These are phyloP conservation scores for Singerocomus inundabilis DNA, from an alignment of 1,284 basidiomycete genomes.

Conservation along the genomic window DNA sequence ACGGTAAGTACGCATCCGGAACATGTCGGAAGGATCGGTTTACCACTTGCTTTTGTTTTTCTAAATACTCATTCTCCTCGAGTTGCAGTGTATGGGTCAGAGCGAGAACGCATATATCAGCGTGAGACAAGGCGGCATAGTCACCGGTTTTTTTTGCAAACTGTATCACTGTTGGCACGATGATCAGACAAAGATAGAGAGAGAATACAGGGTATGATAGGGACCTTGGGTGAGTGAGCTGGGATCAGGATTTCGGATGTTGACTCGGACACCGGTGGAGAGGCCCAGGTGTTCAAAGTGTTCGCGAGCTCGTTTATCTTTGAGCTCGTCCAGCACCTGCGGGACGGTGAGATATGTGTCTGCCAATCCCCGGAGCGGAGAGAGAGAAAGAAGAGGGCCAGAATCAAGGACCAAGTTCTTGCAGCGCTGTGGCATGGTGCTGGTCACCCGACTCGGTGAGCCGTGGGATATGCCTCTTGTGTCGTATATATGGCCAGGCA, in stretches of 20 bases:
- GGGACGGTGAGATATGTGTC: conserved; percentile 83
- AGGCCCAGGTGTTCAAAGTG: conserved; percentile 79
- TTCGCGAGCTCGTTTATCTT: conserved; percentile 82
- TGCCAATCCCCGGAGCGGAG: conserved; percentile 82
- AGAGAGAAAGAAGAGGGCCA: conserved; percentile 84
- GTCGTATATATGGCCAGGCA: too few relatives aligned
- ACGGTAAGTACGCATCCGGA: not conserved
- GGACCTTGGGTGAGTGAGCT: conserved; percentile 76
- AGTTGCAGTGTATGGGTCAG: conserved; percentile 78
- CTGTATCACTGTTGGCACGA: conserved; percentile 64
- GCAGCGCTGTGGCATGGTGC: conserved; percentile 48
- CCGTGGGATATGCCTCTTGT: too few relatives aligned
- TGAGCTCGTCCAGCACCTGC: conserved; percentile 85
- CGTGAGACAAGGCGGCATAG: conserved; percentile 87
- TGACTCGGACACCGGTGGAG: conserved; percentile 72
- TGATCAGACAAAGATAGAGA: conserved; percentile 7
- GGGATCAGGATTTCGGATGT: conserved; percentile 71
- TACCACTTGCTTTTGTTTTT: conserved; percentile 21
- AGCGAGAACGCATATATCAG: conserved; percentile 91
- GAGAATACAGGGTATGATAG: conserved; percentile 26
- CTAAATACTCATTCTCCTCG: conserved; percentile 37
- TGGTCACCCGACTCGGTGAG: not conserved
- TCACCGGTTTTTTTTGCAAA: conserved; percentile 97
- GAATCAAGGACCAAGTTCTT: conserved; percentile 88
- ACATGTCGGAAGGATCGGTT: not conserved